Evolutionary conservation across 495 filamentous ascomycete species (phyloP).

Genomic region (Neurospora cerealis): DNA sequence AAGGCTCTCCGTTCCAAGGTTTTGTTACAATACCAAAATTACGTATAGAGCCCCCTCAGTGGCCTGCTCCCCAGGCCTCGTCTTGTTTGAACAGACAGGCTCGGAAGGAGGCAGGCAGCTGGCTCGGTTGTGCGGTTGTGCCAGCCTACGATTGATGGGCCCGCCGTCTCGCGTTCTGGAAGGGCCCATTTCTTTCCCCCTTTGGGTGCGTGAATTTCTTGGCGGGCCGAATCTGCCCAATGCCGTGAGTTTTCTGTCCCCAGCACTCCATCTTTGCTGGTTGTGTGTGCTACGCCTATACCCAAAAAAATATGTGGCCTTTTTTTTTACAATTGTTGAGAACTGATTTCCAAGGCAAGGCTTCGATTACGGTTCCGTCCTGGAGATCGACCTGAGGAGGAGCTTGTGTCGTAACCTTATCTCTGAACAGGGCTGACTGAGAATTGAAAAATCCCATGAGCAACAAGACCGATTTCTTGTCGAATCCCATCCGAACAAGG

Average conservation of each 20-base stretch:
- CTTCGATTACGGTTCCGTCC: neutral
- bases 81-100: neutral
- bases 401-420: neutral
- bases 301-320: neutral
- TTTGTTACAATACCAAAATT: neutral
- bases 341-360: neutral
- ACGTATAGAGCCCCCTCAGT: neutral
- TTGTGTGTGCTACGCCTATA: neutral
- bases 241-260: neutral
- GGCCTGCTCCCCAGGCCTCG: neutral
- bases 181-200: conserved; percentile 8
- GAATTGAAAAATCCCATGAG: neutral
- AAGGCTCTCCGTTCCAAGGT: neutral
- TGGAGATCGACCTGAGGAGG: neutral
- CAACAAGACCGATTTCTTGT: neutral
- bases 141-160: neutral
- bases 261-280: neutral
- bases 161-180: conserved; percentile 14
- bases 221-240: neutral
- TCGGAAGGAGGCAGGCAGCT: neutral
- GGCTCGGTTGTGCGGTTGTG: neutral
- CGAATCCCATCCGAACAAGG: neutral
- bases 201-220: neutral
- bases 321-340: neutral
- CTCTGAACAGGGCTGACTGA: neutral